Evolutionary conservation across 495 filamentous ascomycete species (phyloP).

Genomic region (Melanomma pulvis-pyrius): DNA sequence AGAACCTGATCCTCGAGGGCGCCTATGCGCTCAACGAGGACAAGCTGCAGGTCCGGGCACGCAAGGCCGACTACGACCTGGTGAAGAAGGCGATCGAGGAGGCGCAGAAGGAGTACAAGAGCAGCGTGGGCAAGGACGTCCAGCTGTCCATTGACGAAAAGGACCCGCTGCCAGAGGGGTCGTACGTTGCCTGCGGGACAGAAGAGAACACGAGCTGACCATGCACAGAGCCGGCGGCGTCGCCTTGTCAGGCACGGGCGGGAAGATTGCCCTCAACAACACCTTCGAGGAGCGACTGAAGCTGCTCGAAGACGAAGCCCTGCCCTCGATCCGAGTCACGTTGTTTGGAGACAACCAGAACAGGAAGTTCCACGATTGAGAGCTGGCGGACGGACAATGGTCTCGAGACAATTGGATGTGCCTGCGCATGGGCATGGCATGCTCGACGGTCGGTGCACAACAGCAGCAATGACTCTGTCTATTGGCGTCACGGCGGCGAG

Average conservation of each 20-base stretch:
- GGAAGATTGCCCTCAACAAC: constrained; percentile 99
- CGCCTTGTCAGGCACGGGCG: constrained; percentile 73
- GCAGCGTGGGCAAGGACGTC: constrained; percentile 65
- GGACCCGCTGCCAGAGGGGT: constrained; percentile 77
- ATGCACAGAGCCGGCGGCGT: constrained; percentile 76
- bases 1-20: constrained; percentile 84
- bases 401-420: not conserved
- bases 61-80: constrained; percentile 76
- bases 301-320: constrained; percentile 77
- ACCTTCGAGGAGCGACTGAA: constrained; percentile 90
- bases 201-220: not conserved
- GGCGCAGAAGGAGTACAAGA: constrained; percentile 80
- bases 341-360: constrained; percentile 92
- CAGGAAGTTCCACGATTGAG: constrained; percentile 89
- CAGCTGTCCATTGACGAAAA: constrained; percentile 74
- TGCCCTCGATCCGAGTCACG: constrained; percentile 80
- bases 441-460: not conserved
- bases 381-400: not conserved
- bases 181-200: constrained; percentile 61
- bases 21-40: constrained; percentile 83
- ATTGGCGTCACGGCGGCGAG: constrained; percentile 1
- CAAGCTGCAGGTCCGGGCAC: constrained; percentile 68
- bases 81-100: constrained; percentile 73
- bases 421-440: not conserved
- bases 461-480: not conserved